Evolutionary conservation across 257 asterid genomes (phyloP).

Genomic region (Solanum appendiculatum): DNA sequence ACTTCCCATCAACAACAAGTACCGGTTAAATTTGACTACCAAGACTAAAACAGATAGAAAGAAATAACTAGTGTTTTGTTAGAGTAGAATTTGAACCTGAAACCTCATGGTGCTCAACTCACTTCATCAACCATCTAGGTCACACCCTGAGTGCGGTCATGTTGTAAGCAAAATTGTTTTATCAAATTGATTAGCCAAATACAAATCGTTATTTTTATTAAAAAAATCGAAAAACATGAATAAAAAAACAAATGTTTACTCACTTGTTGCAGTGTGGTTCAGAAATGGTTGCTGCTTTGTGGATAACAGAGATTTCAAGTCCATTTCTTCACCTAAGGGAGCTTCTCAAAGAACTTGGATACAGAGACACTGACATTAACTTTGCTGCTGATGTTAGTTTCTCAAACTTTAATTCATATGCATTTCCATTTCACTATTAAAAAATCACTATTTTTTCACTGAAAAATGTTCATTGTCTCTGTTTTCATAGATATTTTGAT

Average conservation of each 20-base stretch:
- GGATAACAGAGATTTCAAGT: conserved; percentile 86
- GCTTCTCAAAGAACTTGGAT: conserved; percentile 80
- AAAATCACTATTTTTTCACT: background rate
- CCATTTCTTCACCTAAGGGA: conserved; percentile 85
- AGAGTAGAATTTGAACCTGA: background rate
- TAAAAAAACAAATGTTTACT: background rate
- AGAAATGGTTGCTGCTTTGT: conserved; percentile 74
- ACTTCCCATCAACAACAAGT: background rate
- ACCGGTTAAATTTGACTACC: fast-evolving
- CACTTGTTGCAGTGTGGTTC: conserved; percentile 54
- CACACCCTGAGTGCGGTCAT: fast-evolving
- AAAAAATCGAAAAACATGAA: background rate
- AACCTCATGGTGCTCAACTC: too few species aligned
- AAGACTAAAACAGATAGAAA: background rate
- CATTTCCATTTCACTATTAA: background rate
- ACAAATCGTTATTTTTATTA: background rate
- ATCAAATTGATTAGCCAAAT: background rate
- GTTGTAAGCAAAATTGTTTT: background rate
- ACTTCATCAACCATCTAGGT: fast-evolving
- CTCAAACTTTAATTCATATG: conserved; percentile 2
- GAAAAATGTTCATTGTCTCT: too few species aligned
- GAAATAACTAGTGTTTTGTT: background rate
- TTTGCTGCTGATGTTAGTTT: conserved; percentile 80
- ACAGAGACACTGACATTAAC: conserved; percentile 58
- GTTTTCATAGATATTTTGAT: too few species aligned